Conservation (phyloP, 2,329 filamentous ascomycete genomes). For the Diplocarpon rosae region DNA sequence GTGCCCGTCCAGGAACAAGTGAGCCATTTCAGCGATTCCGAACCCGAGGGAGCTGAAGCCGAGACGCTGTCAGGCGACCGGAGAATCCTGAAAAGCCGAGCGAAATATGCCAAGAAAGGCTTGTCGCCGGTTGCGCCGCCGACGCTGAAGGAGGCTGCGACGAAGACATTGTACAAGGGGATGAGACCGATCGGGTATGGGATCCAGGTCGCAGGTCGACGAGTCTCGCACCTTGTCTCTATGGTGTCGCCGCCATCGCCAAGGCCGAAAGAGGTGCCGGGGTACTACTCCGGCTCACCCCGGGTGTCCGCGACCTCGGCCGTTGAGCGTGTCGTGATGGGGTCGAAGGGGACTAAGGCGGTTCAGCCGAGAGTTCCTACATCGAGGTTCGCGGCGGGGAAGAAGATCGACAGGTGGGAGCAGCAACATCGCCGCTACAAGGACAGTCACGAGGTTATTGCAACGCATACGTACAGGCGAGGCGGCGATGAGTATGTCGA, state of each 20-base stretch:
- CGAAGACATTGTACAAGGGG: too few species aligned
- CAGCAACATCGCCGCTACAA: background rate
- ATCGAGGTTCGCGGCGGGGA: background rate
- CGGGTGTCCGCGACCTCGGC: background rate
- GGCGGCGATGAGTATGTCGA: conserved; percentile 2
- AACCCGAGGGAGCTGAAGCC: too few species aligned
- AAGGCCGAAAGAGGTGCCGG: background rate
- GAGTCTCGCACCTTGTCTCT: background rate
- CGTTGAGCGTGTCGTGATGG: background rate
- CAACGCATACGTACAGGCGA: background rate
- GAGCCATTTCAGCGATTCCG: too few species aligned
- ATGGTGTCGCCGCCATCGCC: background rate
- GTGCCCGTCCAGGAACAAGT: too few species aligned
- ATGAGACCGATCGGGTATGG: too few species aligned
- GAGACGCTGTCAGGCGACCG: too few species aligned
- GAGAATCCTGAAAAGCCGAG: too few species aligned
- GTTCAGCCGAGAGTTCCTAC: background rate
- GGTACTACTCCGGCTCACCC: background rate
- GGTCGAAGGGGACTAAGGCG: background rate
- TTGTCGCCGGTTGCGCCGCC: too few species aligned
- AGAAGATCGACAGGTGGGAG: background rate
- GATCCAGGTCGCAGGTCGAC: background rate
- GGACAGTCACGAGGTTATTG: background rate
- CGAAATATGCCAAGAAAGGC: too few species aligned
- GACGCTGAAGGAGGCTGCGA: too few species aligned